Percentiles rank a stretch among this genome's conserved stretches.
These are phyloP conservation scores for Lichtheimia ramosa DNA, from an alignment of 371 early-diverging fungal species.

Conservation along the genomic window DNA sequence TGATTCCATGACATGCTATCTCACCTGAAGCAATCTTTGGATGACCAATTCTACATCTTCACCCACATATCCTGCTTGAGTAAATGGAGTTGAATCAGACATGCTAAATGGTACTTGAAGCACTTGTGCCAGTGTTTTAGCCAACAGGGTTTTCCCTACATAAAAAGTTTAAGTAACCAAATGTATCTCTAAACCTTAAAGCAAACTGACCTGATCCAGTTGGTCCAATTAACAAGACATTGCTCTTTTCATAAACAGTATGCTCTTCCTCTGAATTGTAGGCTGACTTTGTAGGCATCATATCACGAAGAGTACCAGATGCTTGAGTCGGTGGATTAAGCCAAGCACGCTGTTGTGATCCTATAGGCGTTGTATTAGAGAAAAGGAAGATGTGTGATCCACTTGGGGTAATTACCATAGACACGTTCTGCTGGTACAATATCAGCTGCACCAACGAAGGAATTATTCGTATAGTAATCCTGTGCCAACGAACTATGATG, in stretches of 20 bases:
- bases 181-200: neutral
- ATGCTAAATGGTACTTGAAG: conserved; percentile 90
- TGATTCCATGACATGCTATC: neutral
- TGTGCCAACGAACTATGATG: conserved; percentile 20
- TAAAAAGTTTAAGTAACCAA: neutral
- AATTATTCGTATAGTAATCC: conserved; percentile 18
- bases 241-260: conserved; percentile 84
- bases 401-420: conserved; percentile 12
- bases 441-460: conserved; percentile 20
- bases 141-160: conserved; percentile 79
- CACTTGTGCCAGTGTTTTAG: conserved; percentile 81
- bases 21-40: conserved; percentile 78
- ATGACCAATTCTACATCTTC: conserved; percentile 94
- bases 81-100: conserved; percentile 92
- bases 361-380: neutral
- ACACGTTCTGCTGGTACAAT: conserved; percentile 25
- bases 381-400: neutral
- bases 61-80: conserved; percentile 94
- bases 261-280: conserved; percentile 15
- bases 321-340: conserved; percentile 27
- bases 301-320: neutral
- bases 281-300: neutral
- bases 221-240: conserved; percentile 87
- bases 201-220: conserved; percentile 63
- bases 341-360: conserved; percentile 23